A percentile compares a stretch with the other conserved stretches of the same genome.
phyloP scores from a whole-genome alignment of 2,329 filamentous ascomycete genomes.

The Colletotrichum sp. region DNA sequence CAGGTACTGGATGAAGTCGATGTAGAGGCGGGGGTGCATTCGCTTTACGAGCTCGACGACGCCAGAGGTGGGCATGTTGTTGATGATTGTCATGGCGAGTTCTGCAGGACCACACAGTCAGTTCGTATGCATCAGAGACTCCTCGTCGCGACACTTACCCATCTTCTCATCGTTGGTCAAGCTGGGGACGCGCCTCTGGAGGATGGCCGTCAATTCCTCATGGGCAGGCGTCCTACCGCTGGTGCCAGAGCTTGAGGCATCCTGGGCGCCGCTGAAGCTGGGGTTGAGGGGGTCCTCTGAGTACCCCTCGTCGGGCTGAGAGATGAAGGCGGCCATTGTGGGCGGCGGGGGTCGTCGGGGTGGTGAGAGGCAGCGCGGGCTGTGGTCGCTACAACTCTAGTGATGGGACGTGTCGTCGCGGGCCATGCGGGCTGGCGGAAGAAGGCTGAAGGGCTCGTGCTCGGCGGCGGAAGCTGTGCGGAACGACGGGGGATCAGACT shows the following conservation, averaged over 20 bases:
- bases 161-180: conserved; percentile 37
- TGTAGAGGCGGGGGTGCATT: conserved; percentile 83
- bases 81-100: conserved; percentile 78
- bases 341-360: not conserved
- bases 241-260: conserved; percentile 27
- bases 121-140: not conserved
- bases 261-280: conserved; percentile 31
- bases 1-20: conserved; percentile 86
- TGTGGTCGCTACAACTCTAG: conserved; percentile 1
- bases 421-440: conserved; percentile 7
- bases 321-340: conserved; percentile 32
- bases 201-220: not conserved
- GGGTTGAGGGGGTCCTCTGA: conserved; percentile 73
- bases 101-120: conserved; percentile 54
- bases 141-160: conserved; percentile 38
- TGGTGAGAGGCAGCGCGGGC: not conserved
- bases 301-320: conserved; percentile 81
- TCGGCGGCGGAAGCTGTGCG: not conserved
- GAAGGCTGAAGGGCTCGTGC: conserved; percentile 9
- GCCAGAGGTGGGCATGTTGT: conserved; percentile 78
- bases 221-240: conserved; percentile 22
- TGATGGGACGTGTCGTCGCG: not conserved
- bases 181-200: not conserved
- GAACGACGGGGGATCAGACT: not conserved
- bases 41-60: conserved; percentile 82